A percentile compares a stretch with the other conserved stretches of the same genome.
phyloP scores from a whole-genome alignment of 176 grass and related monocot species.

The Cenchrus purpureus region DNA sequence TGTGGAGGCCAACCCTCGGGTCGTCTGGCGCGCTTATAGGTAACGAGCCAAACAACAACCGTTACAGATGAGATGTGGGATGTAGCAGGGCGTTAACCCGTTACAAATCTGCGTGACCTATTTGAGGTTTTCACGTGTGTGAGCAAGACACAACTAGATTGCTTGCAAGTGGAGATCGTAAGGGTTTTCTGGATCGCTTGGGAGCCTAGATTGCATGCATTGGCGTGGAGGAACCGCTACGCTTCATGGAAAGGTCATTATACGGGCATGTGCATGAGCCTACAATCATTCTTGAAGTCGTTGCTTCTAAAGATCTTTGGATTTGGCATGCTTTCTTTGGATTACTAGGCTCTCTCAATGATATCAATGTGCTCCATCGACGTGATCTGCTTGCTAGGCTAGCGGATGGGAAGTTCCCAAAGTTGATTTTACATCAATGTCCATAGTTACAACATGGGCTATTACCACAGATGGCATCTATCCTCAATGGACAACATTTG shows the following conservation, averaged over 20 bases:
- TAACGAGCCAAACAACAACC: no score
- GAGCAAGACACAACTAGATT: no score
- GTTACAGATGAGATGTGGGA: no score
- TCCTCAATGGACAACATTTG: neutral
- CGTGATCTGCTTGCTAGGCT: neutral
- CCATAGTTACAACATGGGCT: neutral
- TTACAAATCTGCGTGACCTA: no score
- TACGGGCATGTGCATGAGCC: neutral
- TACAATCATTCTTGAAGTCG: neutral
- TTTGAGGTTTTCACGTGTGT: no score
- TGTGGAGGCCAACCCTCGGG: no score
- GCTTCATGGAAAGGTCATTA: neutral
- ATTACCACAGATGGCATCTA: neutral
- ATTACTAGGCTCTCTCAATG: neutral
- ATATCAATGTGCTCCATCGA: neutral
- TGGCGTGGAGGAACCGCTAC: neutral
- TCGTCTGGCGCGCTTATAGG: no score
- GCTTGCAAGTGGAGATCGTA: neutral
- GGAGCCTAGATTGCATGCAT: neutral
- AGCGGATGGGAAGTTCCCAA: neutral
- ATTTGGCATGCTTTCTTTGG: neutral
- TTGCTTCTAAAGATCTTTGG: neutral
- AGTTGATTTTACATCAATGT: neutral
- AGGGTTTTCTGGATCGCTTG: neutral
- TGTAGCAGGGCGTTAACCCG: no score